Percentiles rank a stretch among this genome's conserved stretches.
phyloP scores from a whole-genome alignment of 1,139 yeast genomes.

The Blastobotrys niveus region DNA sequence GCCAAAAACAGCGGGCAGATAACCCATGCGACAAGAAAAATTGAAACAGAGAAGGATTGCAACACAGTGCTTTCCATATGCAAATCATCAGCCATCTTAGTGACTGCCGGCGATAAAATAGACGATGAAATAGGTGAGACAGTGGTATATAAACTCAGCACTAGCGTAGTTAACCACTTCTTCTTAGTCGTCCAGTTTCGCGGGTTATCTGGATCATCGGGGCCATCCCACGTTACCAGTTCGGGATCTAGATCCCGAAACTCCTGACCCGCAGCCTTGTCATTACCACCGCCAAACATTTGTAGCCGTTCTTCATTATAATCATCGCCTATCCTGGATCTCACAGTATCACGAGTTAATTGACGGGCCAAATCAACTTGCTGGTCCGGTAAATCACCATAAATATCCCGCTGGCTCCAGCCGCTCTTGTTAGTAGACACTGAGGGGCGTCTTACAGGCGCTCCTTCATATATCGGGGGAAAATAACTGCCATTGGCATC shows the following conservation, averaged over 20 bases:
- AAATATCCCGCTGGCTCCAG: slow-evolving; percentile 19
- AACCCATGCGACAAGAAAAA: slow-evolving; percentile 60
- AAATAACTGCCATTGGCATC: too few species aligned
- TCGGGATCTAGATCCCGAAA: slow-evolving; percentile 53
- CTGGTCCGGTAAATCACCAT: slow-evolving; percentile 23
- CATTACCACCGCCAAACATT: slow-evolving; percentile 22
- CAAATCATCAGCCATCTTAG: slow-evolving; percentile 41
- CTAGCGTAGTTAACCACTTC: slow-evolving; percentile 42
- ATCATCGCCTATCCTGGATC: slow-evolving; percentile 16
- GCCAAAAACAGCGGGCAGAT: slow-evolving; percentile 55
- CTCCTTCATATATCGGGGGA: too few species aligned
- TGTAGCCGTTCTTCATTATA: slow-evolving; percentile 19
- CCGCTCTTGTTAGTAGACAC: too few species aligned
- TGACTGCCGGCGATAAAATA: slow-evolving; percentile 53
- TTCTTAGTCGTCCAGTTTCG: slow-evolving; percentile 47
- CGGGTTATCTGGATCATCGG: slow-evolving; percentile 54
- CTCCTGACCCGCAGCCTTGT: slow-evolving; percentile 30
- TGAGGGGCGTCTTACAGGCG: too few species aligned
- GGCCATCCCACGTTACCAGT: slow-evolving; percentile 60
- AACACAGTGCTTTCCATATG: slow-evolving; percentile 39
- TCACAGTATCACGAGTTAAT: slow-evolving; percentile 29
- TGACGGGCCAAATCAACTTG: slow-evolving; percentile 19
- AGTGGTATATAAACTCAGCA: slow-evolving; percentile 50
- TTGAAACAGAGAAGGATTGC: slow-evolving; percentile 47
- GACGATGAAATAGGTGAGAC: slow-evolving; percentile 57